Evolutionary conservation across 2,329 filamentous ascomycete genomes (phyloP).

Genomic region (Cucurbitaria berberidis): DNA sequence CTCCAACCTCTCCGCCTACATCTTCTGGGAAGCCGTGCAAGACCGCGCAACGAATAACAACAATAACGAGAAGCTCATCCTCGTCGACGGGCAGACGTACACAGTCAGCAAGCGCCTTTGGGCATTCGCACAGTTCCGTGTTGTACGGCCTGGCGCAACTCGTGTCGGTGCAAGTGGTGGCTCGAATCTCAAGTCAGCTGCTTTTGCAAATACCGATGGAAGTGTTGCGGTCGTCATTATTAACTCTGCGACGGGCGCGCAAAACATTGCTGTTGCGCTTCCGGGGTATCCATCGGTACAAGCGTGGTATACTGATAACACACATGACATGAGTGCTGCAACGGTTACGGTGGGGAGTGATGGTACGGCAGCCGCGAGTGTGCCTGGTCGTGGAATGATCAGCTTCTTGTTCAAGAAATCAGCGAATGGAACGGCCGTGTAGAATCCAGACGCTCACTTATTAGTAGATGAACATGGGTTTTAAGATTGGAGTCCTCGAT

Average conservation of each 20-base stretch:
- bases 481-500: too few relatives aligned
- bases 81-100: slow-evolving; percentile 44
- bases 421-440: slow-evolving; percentile 8
- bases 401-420: slow-evolving; percentile 29
- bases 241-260: slow-evolving; percentile 29
- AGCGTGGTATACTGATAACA: slow-evolving; percentile 38
- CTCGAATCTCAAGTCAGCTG: slow-evolving; percentile 39
- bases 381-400: slow-evolving; percentile 35
- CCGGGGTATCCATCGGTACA: slow-evolving; percentile 14
- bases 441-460: neutral
- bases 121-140: slow-evolving; percentile 52
- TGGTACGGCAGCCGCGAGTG: slow-evolving; percentile 29
- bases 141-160: slow-evolving; percentile 50
- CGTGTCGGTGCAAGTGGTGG: slow-evolving; percentile 44
- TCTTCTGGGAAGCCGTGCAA: slow-evolving; percentile 61
- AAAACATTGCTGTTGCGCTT: slow-evolving; percentile 22
- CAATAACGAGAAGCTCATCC: slow-evolving; percentile 44
- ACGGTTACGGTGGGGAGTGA: slow-evolving; percentile 26
- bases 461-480: too few relatives aligned
- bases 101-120: slow-evolving; percentile 48
- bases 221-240: slow-evolving; percentile 38
- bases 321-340: slow-evolving; percentile 25
- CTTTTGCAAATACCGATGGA: slow-evolving; percentile 44
- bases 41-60: slow-evolving; percentile 49
- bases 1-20: slow-evolving; percentile 58